These are phyloP conservation scores for Hypoxylon trugodes DNA, from an alignment of 495 filamentous ascomycete species.

Conservation along the genomic window DNA sequence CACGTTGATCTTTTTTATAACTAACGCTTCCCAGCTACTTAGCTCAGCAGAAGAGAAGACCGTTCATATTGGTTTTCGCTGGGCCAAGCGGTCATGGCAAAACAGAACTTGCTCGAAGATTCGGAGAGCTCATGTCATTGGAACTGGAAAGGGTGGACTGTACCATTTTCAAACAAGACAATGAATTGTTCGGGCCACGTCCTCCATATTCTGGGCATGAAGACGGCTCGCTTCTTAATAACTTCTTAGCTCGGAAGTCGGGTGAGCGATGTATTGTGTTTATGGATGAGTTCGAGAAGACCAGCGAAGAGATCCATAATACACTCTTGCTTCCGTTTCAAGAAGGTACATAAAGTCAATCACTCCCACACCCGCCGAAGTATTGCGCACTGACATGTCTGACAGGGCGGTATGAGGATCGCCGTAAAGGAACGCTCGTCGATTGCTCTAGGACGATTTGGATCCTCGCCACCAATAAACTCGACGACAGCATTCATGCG, in stretches of 20 bases:
- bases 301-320: constrained; percentile 51
- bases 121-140: constrained; percentile 55
- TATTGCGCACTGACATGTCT: constrained; percentile 1
- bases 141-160: constrained; percentile 56
- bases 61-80: constrained; percentile 55
- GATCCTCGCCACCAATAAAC: constrained; percentile 63
- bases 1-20: constrained; percentile 29
- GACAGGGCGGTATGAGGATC: constrained; percentile 52
- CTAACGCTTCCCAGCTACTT: constrained; percentile 40
- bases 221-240: constrained; percentile 58
- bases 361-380: not conserved
- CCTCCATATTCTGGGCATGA: constrained; percentile 49
- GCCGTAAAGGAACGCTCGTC: constrained; percentile 47
- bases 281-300: constrained; percentile 69
- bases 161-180: constrained; percentile 48
- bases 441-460: constrained; percentile 64
- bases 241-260: constrained; percentile 55
- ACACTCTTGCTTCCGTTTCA: constrained; percentile 58
- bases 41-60: constrained; percentile 44
- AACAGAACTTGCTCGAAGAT: constrained; percentile 57
- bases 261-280: constrained; percentile 58
- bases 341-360: constrained; percentile 40
- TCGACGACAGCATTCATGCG: constrained; percentile 50
- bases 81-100: constrained; percentile 65
- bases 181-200: constrained; percentile 59